Base-by-base conservation (phyloP, 2,329 filamentous ascomycete species). In the Colletotrichum gloeosporioides region DNA sequence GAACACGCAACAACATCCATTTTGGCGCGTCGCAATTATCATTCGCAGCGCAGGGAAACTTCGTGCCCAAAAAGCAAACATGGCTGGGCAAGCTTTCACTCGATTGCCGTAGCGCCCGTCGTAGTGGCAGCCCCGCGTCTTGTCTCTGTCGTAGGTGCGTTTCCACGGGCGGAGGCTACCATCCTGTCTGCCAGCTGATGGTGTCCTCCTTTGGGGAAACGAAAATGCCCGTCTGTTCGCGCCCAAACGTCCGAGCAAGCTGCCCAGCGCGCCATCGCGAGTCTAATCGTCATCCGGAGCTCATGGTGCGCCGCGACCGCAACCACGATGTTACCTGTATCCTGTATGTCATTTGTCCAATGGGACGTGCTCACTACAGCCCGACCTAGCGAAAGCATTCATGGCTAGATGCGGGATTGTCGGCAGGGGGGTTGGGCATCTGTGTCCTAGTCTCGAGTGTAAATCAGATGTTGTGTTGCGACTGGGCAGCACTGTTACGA, bases 231-330 rank as follows among this genome's bases (percentile, higher is more conserved):
- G 74, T 53, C 59, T 65, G 57, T 61, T 59, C 67, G 32, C 67
- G 31, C 27, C 32, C 49, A 32, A 53, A 61, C 55, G 55, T 57
- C 53, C 39, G 59, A 62, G 59, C 49, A 16, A 39, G 22, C 22
- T 32, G 22, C 67, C 59, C 32, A 29, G n/a, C 36, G 36, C 49
- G 44, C 57, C 49, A 62, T 49, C 63, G 44, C 44, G 59, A 76
- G 71, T 76, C 64, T 76, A 76, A 69, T 53, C 70, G 74, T 76
- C 74, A 76, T 76, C 64, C 32, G 49, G 70, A 69, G 29, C 64
- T 65, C 70, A 57, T 59, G 25, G 4, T 59, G 44, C 44, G 44
- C 44, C 6, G 44, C 44, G 44, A 22, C 44, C 44, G 44, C 44
- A 29, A 64, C 49, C 57, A 55, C 63, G 71, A 64, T 31, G n/a